Conservation (phyloP, 352 stramenopile genomes). For the Globisporangium camurandrum region DNA sequence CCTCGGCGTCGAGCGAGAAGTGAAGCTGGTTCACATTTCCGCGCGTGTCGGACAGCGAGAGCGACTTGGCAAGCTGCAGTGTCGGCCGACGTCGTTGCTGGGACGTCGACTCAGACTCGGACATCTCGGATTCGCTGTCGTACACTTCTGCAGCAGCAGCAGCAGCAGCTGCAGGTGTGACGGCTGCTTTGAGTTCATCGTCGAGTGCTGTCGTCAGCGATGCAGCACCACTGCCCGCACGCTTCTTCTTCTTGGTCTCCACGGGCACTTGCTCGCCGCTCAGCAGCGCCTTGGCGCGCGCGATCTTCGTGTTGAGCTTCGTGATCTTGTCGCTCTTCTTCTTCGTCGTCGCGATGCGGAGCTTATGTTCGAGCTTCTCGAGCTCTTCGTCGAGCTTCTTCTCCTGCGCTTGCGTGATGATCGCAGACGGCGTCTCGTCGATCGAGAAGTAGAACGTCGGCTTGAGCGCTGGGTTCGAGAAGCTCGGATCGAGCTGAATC, state of each 20-base stretch:
- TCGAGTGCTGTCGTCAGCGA: too few relatives aligned
- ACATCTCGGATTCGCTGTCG: conserved; percentile 85
- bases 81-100: conserved; percentile 18
- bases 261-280: conserved; percentile 64
- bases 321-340: conserved; percentile 87
- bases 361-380: conserved; percentile 86
- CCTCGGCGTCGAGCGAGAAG: conserved; percentile 79
- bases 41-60: conserved; percentile 15
- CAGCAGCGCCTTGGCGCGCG: conserved; percentile 64
- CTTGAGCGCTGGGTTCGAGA: conserved; percentile 53
- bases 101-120: conserved; percentile 47
- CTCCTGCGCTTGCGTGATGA: conserved; percentile 85
- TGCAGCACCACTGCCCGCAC: conserved; percentile 1
- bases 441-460: conserved; percentile 81
- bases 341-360: conserved; percentile 84
- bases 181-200: conserved; percentile 26
- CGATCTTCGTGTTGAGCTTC: conserved; percentile 81
- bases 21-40: conserved; percentile 56
- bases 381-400: conserved; percentile 87
- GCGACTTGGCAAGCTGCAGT: conserved; percentile 8
- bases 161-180: conserved; percentile 1
- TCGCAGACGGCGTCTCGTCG: conserved; percentile 71
- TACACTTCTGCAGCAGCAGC: conserved; percentile 54
- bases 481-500: conserved; percentile 73
- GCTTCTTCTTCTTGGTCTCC: conserved; percentile 32